These are phyloP conservation scores for Eimeria necatrix DNA, from an alignment of 169 alveolate genomes.

Conservation along the genomic window DNA sequence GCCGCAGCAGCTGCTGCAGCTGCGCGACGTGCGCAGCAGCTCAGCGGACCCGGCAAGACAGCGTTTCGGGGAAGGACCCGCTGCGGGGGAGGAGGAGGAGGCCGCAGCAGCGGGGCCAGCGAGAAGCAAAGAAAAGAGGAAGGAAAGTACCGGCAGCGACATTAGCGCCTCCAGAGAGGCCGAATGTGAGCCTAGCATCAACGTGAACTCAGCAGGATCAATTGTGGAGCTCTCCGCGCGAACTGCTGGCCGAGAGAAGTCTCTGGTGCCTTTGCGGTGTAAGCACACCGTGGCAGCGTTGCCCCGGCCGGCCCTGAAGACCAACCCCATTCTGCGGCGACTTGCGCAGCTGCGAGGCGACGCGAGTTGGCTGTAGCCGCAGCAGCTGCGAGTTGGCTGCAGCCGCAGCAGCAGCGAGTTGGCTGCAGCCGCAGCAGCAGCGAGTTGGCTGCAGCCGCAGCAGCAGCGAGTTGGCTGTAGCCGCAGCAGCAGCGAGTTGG, in stretches of 20 bases:
- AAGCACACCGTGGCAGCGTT: constrained; percentile 24
- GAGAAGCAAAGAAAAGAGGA: background rate
- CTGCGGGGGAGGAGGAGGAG: constrained; percentile 6
- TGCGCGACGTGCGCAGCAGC: too few species aligned
- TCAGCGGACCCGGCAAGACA: background rate
- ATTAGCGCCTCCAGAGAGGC: constrained; percentile 16
- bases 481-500: too few species aligned
- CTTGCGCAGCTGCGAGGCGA: constrained; percentile 35
- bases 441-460: background rate
- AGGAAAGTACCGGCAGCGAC: background rate
- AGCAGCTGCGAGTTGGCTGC: background rate
- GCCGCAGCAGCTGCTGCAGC: background rate
- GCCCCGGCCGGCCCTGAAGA: constrained; percentile 53
- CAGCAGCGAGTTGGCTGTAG: background rate
- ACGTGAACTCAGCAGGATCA: background rate
- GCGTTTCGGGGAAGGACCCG: background rate
- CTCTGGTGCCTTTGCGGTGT: background rate
- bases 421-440: background rate
- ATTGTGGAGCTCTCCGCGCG: background rate
- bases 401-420: background rate
- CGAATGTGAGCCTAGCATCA: background rate
- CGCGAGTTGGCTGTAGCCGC: background rate
- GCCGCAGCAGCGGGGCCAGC: background rate
- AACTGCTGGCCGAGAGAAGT: background rate
- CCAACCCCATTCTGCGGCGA: constrained; percentile 46